Conservation (phyloP, 805 yeast species). For the Spathaspora gorwiae region DNA sequence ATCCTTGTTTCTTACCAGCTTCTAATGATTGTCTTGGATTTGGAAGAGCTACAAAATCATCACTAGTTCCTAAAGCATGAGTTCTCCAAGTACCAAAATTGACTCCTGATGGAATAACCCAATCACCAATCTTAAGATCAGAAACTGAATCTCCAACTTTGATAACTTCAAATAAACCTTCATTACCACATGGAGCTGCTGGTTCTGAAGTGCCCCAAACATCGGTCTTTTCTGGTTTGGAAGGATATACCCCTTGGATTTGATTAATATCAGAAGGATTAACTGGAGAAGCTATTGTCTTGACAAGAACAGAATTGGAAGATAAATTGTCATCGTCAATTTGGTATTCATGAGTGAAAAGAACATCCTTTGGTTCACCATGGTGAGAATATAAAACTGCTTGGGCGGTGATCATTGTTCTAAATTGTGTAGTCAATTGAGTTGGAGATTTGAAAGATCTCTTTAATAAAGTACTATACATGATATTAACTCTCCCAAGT, state of each 20-base stretch:
- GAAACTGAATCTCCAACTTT: slow-evolving; percentile 56
- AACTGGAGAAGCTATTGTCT: slow-evolving; percentile 37
- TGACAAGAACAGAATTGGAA: slow-evolving; percentile 29
- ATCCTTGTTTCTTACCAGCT: slow-evolving; percentile 26
- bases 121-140: slow-evolving; percentile 63
- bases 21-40: slow-evolving; percentile 44
- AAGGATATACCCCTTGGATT: slow-evolving; percentile 44
- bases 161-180: slow-evolving; percentile 83
- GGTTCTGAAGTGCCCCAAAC: slow-evolving; percentile 56
- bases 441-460: not conserved
- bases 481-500: not conserved
- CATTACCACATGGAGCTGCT: slow-evolving; percentile 87
- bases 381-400: slow-evolving; percentile 65
- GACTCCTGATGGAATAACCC: slow-evolving; percentile 76
- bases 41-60: slow-evolving; percentile 55
- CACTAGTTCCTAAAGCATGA: slow-evolving; percentile 49
- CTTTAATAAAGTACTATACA: not conserved
- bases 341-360: slow-evolving; percentile 48
- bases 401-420: slow-evolving; percentile 48
- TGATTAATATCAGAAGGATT: slow-evolving; percentile 45
- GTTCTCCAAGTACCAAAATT: slow-evolving; percentile 92
- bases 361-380: slow-evolving; percentile 60
- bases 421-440: slow-evolving; percentile 4
- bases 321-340: slow-evolving; percentile 44
- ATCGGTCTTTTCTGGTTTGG: slow-evolving; percentile 45